Conservation (phyloP, 1,284 basidiomycete species). For the Xanthoconium separans region DNA sequence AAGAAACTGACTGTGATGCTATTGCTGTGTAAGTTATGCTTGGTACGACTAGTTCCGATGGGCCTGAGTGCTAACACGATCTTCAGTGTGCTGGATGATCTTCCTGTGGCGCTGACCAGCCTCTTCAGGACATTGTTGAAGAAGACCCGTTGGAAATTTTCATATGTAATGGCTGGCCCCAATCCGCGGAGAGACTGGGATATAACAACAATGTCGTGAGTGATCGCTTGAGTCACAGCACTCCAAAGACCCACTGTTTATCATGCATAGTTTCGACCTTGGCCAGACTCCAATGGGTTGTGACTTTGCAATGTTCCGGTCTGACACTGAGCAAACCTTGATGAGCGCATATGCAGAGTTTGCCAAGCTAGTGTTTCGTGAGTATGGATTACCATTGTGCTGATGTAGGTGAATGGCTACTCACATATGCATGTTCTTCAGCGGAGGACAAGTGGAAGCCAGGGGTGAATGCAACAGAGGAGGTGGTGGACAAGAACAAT, state of each 20-base stretch:
- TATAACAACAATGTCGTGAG: neutral
- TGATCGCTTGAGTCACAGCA: neutral
- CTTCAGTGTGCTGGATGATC: neutral
- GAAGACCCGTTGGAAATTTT: neutral
- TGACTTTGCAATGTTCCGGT: neutral
- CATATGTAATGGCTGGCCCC: neutral
- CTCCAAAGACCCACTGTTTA: neutral
- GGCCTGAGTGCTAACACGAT: neutral
- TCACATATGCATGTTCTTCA: neutral
- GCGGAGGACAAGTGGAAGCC: neutral
- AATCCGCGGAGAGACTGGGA: neutral
- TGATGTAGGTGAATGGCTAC: neutral
- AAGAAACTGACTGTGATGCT: neutral
- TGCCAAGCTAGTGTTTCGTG: neutral
- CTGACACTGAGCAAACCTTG: neutral
- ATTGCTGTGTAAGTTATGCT: neutral
- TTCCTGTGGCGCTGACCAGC: neutral
- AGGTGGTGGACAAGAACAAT: neutral
- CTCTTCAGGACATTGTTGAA: neutral
- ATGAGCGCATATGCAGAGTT: neutral
- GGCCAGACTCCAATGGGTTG: constrained; percentile 1
- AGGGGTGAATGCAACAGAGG: neutral
- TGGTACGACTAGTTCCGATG: neutral
- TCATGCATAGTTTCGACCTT: neutral
- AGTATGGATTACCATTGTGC: neutral